phyloP scores from a whole-genome alignment of 176 grass and related monocot species.

The Triticum dicoccoides region DNA sequence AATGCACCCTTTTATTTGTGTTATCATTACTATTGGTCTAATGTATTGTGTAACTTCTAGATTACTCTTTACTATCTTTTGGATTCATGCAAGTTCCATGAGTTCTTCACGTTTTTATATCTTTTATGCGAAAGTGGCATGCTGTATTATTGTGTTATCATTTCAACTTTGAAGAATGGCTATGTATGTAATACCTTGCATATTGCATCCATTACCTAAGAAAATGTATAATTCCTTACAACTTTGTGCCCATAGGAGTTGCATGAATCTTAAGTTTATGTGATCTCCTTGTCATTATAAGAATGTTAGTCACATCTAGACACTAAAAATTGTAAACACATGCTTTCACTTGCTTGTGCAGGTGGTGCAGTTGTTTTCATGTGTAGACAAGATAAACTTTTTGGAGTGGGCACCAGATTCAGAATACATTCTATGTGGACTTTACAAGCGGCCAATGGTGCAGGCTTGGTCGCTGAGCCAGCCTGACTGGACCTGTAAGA shows the following conservation, averaged over 20 bases:
- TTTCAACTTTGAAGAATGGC: slow-evolving; percentile 15
- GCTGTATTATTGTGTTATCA: neutral
- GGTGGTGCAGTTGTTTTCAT: slow-evolving; percentile 92
- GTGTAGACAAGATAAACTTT: slow-evolving; percentile 92
- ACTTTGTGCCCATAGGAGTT: neutral
- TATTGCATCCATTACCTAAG: neutral
- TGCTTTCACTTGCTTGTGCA: slow-evolving; percentile 38
- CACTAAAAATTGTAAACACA: neutral
- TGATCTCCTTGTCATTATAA: neutral
- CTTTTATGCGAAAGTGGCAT: neutral
- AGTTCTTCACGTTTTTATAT: slow-evolving; percentile 10
- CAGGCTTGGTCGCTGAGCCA: slow-evolving; percentile 91
- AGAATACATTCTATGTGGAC: slow-evolving; percentile 85
- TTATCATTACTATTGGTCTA: neutral
- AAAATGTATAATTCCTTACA: slow-evolving; percentile 15
- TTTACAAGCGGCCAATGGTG: slow-evolving; percentile 92
- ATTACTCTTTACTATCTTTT: neutral
- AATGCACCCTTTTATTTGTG: neutral
- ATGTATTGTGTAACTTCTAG: neutral
- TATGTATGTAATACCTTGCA: slow-evolving; percentile 1
- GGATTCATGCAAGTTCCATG: slow-evolving; percentile 12
- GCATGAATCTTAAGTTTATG: neutral
- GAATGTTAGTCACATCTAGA: neutral
- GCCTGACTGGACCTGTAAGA: slow-evolving; percentile 98
- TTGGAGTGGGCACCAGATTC: slow-evolving; percentile 95